Evolutionary conservation across 1,284 basidiomycete genomes (phyloP).

Genomic region (Farysia itapuensis): DNA sequence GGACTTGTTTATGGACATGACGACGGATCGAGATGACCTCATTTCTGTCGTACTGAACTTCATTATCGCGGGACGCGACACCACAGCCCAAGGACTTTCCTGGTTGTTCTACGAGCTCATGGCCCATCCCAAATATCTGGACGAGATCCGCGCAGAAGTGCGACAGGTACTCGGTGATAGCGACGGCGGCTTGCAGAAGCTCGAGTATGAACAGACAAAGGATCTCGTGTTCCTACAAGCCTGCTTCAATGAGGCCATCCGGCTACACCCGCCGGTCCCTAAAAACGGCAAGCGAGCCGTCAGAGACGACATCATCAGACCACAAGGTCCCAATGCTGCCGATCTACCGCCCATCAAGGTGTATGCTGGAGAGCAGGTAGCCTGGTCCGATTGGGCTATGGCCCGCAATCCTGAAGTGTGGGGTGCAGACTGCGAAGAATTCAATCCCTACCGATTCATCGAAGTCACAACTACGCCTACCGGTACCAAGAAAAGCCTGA

Average conservation of each 20-base stretch:
- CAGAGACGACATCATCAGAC: slow-evolving; percentile 44
- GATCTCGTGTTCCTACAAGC: slow-evolving; percentile 45
- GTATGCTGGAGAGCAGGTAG: slow-evolving; percentile 33
- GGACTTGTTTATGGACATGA: slow-evolving; percentile 49
- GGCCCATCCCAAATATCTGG: slow-evolving; percentile 30
- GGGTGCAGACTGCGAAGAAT: slow-evolving; percentile 42
- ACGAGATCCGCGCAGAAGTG: slow-evolving; percentile 35
- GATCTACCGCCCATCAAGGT: slow-evolving; percentile 45
- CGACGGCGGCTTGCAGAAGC: slow-evolving; percentile 16
- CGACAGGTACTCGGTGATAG: slow-evolving; percentile 17
- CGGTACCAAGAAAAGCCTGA: slow-evolving; percentile 12
- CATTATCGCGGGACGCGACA: slow-evolving; percentile 50
- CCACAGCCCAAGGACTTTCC: slow-evolving; percentile 42
- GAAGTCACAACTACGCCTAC: slow-evolving; percentile 13
- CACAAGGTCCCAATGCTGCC: slow-evolving; percentile 30
- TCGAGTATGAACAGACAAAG: slow-evolving; percentile 42
- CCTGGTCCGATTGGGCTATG: slow-evolving; percentile 54
- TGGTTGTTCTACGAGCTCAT: slow-evolving; percentile 50
- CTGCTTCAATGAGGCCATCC: slow-evolving; percentile 41
- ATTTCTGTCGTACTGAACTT: slow-evolving; percentile 50
- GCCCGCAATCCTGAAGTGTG: slow-evolving; percentile 44
- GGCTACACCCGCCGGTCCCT: slow-evolving; percentile 48
- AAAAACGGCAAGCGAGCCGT: slow-evolving; percentile 46
- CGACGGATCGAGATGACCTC: slow-evolving; percentile 39
- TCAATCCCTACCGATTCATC: slow-evolving; percentile 44